These are phyloP conservation scores for Neurospora sp. DNA, from an alignment of 495 filamentous ascomycete species.

Conservation along the genomic window DNA sequence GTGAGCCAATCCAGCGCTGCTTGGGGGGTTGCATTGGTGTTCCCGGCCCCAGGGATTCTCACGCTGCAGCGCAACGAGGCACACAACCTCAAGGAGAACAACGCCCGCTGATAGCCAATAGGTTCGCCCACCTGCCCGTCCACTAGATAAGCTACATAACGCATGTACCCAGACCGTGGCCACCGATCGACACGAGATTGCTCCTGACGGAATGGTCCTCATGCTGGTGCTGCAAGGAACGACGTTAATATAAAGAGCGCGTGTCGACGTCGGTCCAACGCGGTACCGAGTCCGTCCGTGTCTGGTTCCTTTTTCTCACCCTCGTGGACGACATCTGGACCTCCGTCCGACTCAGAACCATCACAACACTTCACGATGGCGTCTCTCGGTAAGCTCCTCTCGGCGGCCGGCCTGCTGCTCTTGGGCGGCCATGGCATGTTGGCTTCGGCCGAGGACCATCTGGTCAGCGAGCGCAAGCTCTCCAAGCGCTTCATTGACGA, in stretches of 20 bases:
- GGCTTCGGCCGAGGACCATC: conserved; percentile 19
- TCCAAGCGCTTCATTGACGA: conserved; percentile 41
- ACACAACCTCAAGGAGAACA: background rate
- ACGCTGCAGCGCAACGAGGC: background rate
- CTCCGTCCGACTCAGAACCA: background rate
- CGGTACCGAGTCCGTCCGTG: background rate
- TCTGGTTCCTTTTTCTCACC: background rate
- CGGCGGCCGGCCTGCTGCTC: conserved; percentile 1
- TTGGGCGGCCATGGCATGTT: background rate
- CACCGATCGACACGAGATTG: background rate
- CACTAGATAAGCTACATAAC: background rate
- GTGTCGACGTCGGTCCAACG: background rate
- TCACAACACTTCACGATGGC: background rate
- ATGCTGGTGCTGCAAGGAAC: background rate
- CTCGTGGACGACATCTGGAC: background rate
- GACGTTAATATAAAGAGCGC: background rate
- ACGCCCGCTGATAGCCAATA: background rate
- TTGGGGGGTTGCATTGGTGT: background rate
- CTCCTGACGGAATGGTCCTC: background rate
- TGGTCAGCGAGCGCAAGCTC: conserved; percentile 29
- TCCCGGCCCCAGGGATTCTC: background rate
- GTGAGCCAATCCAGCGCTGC: background rate
- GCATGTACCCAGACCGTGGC: background rate
- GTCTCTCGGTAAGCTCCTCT: conserved; percentile 2
- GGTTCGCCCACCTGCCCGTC: background rate